Evolutionary conservation across 768 basidiomycete genomes (phyloP).

Genomic region (Podaxis mareebaensis): DNA sequence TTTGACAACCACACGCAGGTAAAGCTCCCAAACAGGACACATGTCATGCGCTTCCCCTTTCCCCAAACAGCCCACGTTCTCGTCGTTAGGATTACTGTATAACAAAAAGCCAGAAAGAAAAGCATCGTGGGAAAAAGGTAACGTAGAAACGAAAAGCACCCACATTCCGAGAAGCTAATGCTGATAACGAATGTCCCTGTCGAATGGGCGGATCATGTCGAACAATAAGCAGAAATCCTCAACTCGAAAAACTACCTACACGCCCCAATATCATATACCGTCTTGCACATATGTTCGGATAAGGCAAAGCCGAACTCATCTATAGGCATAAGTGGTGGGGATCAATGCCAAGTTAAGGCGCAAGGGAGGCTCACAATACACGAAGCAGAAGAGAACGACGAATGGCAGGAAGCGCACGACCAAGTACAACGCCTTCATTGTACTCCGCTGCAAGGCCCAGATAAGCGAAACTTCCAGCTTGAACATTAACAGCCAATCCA

Average conservation of each 20-base stretch:
- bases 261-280: not conserved
- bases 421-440: constrained; percentile 2
- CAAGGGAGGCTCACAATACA: not conserved
- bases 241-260: not conserved
- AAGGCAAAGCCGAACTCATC: not conserved
- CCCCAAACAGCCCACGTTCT: not conserved
- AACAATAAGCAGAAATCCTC: not conserved
- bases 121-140: not conserved
- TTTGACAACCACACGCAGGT: not conserved
- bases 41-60: not conserved
- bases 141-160: not conserved
- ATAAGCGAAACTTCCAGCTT: constrained; percentile 7
- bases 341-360: not conserved
- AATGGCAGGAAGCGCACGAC: constrained; percentile 9
- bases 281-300: not conserved
- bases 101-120: not conserved
- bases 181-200: not conserved
- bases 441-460: constrained; percentile 1
- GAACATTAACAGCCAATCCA: constrained; percentile 1
- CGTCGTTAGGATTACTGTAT: not conserved
- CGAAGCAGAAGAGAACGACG: not conserved
- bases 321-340: not conserved
- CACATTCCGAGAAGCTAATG: not conserved
- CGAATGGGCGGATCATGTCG: not conserved
- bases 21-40: not conserved